Evolutionary conservation across 2,329 filamentous ascomycete genomes (phyloP), one percentile per base, ranked within the genome.

Genomic region (Colletotrichum sp.): DNA sequence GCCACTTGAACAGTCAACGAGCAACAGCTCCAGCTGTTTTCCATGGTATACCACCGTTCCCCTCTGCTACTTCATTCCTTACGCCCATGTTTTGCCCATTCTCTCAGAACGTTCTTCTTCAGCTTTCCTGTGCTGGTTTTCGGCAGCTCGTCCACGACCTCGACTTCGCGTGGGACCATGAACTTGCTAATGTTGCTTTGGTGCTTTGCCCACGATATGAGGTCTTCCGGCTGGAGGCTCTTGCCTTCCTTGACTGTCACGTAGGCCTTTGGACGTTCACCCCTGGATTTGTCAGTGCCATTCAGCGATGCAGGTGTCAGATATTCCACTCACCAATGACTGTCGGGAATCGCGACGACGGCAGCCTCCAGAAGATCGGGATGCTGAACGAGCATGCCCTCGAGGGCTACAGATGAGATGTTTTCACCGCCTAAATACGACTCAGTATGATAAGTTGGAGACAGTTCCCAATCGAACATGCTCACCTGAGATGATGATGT

Each of bases 41-140:
- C 27, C 27, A 66, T 52, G 15, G 39, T 4, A 9, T 19, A 11
- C 16, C 61, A 32, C 6, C 11, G 44, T 28, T 27, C 27, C 15
- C 25, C 22, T 55, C 27, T 6, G 28, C 16, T 4, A 13, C 13
- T 25, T 63, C 32, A 76, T 52, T 70, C 72, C 63, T 65, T 71
- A 13, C 64, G 69, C 36, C 75, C 69, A 48, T 66, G 52, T 81
- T 91, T 95, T 4, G 94, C 94, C 96, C 96, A 98, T 79, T 95
- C 94, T 76, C 97, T 88, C 71, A 99, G 85, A 8, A 98, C 91
- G 81, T 98, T 98, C 91, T 99, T 99, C 90, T 95, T 93, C 76
- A 98, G 90, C 90, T 99, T 99, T 5, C 97, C 97, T 1, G 97
- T 99, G 84, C 94, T 97, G 32, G 97, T 99, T 90, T 99, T 99